These are phyloP conservation scores for Beauveria brongniartii DNA, from an alignment of 2,329 filamentous ascomycete species.

Conservation along the genomic window DNA sequence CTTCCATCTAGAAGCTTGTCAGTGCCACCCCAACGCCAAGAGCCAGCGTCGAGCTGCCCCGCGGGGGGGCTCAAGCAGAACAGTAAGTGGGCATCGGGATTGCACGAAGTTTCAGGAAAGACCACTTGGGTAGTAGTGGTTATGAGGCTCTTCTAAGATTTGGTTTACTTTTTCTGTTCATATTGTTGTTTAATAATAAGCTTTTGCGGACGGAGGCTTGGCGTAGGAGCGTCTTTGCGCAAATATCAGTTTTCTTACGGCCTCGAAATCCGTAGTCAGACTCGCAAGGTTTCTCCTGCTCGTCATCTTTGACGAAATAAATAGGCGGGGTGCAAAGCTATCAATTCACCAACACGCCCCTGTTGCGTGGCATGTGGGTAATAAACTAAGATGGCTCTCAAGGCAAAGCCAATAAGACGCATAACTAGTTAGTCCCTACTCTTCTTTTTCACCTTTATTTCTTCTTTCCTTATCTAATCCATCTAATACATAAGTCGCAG, in stretches of 20 bases:
- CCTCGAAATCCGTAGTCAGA: background rate
- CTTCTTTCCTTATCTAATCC: background rate
- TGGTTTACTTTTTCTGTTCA: background rate
- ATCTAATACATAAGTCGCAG: background rate
- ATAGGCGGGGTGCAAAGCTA: background rate
- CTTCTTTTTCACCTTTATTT: background rate
- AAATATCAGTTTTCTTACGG: background rate
- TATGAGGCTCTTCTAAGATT: constrained; percentile 4
- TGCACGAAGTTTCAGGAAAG: background rate
- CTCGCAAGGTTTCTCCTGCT: background rate
- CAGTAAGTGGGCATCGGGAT: background rate
- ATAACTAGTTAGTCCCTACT: background rate
- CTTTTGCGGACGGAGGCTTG: background rate
- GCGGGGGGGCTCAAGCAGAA: background rate
- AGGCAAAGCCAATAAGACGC: background rate
- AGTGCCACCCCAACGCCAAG: constrained; percentile 14
- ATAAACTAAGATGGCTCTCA: background rate
- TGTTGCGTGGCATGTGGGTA: constrained; percentile 6
- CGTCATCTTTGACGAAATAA: background rate
- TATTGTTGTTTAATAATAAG: background rate
- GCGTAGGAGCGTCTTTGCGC: constrained; percentile 2
- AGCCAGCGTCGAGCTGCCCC: background rate
- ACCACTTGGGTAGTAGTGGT: background rate
- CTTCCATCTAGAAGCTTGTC: constrained; percentile 15
- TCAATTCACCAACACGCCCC: constrained; percentile 1